Conservation (phyloP, 148 eudicot species). For the Rhododendron simsii region DNA sequence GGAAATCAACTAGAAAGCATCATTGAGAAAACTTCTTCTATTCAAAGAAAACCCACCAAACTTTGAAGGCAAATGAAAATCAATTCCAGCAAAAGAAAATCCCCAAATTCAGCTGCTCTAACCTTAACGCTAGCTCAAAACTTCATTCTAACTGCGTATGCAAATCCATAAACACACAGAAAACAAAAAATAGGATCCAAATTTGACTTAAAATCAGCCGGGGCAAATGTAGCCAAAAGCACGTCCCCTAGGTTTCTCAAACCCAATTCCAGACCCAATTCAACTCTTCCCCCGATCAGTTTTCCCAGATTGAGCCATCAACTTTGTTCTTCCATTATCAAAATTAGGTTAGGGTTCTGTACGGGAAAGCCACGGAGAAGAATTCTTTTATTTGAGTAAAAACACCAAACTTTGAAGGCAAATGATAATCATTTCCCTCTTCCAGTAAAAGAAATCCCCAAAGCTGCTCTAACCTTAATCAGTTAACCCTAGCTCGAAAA, state of each 20-base stretch:
- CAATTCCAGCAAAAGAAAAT: background rate
- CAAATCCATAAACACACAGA: no score
- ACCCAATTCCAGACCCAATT: slow-evolving; percentile 6
- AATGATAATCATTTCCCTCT: background rate
- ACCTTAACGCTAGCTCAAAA: background rate
- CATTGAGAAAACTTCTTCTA: background rate
- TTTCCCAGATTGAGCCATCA: slow-evolving; percentile 36
- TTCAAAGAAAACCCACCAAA: background rate
- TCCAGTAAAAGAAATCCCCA: background rate
- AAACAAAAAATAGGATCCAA: background rate
- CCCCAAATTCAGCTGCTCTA: background rate
- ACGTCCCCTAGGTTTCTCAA: slow-evolving; percentile 25
- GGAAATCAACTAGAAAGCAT: background rate
- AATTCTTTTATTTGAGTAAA: background rate
- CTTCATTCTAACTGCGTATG: background rate
- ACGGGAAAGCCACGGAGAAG: slow-evolving; percentile 22
- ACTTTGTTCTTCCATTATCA: slow-evolving; percentile 16
- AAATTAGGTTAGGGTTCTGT: slow-evolving; percentile 14
- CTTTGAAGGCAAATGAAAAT: background rate
- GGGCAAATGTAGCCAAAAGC: slow-evolving; percentile 34
- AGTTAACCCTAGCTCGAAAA: no score
- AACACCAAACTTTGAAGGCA: background rate
- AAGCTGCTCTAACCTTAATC: background rate
- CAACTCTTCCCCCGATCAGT: slow-evolving; percentile 27
- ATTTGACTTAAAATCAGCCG: background rate